Percentiles rank a stretch among this genome's conserved stretches.
Conservation (phyloP, 202 grass and related monocot genomes). For the Schoenoplectus tabernaemontani region DNA sequence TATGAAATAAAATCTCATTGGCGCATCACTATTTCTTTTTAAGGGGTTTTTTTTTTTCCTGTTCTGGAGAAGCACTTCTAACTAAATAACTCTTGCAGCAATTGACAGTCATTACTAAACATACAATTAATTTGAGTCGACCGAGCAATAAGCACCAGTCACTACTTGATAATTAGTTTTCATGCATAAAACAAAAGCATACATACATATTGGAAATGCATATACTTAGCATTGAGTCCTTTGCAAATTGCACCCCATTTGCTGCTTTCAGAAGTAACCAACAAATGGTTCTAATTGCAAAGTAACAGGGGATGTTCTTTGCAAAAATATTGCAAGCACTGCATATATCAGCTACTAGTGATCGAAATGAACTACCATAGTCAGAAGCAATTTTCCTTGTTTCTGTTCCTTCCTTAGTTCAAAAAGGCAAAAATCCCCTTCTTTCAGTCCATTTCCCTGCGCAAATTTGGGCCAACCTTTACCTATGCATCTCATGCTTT, state of each 20-base stretch:
- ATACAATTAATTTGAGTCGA: too few relatives aligned
- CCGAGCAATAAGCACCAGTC: too few relatives aligned
- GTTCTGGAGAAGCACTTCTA: too few relatives aligned
- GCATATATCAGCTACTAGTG: neutral
- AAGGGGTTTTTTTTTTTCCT: too few relatives aligned
- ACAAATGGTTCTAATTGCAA: neutral
- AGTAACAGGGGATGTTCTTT: neutral
- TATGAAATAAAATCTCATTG: too few relatives aligned
- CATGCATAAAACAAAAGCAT: neutral
- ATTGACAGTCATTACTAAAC: too few relatives aligned
- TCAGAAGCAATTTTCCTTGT: neutral
- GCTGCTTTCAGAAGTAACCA: neutral
- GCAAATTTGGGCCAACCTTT: neutral
- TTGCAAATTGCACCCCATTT: neutral
- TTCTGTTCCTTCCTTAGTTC: neutral
- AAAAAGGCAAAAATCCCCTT: constrained; percentile 5
- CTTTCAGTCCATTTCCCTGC: neutral
- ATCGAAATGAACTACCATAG: constrained; percentile 11
- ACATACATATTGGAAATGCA: neutral
- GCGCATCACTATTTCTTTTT: too few relatives aligned
- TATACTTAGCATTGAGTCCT: neutral
- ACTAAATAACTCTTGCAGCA: too few relatives aligned
- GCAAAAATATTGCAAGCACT: neutral
- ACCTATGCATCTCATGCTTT: neutral
- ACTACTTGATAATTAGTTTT: neutral